Evolutionary conservation across 106 monocot species (phyloP), one percentile per base, ranked within the genome.

Genomic region (Platanthera zijinensis): DNA sequence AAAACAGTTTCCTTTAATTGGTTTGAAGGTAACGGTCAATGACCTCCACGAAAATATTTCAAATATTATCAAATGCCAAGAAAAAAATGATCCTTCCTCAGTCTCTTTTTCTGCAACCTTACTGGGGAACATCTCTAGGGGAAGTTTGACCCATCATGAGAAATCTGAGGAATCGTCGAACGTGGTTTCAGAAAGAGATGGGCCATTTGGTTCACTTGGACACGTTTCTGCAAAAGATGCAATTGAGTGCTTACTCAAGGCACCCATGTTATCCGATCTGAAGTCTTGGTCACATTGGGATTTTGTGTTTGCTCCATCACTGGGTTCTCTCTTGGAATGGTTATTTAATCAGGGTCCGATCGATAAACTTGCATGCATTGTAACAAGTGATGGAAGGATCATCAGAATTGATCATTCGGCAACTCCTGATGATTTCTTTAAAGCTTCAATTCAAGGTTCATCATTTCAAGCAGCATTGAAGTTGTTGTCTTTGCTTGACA

Each of bases 231-330:
- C 48, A 4, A 78, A 78, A 79, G 87, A 85, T 79, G 90, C 90
- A 78, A 46, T 90, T 50, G 59, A 85, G 62, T 90, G 87, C 53
- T 79, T 90, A 28, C 75, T 76, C 39, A 87, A 74, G 46, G 85
- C 83, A 25, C 90, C 90, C 53, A 83, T 87, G 79, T 57, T 90
- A 52, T 87, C 85, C 45, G 90, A 90, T 83, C 30, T 90, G 49
- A 47, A 50, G 14, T 81, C 76, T 7, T 90, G 87, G 87, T 87
- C 90, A 30, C 87, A 90, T 52, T 90, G 90, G 90, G 90, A 90
- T 76, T 2, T 82, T 67, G n/a, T 83, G 48, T 90, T 79, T 78
- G 87, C 73, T 72, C 85, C 87, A 10, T 75, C 83, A 32, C 78
- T 85, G 72, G 90, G 90, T 15, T 75, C 85, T 77, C 71, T 90